These are phyloP conservation scores for Lachancea waltii DNA, from an alignment of 805 yeast species.

Conservation along the genomic window DNA sequence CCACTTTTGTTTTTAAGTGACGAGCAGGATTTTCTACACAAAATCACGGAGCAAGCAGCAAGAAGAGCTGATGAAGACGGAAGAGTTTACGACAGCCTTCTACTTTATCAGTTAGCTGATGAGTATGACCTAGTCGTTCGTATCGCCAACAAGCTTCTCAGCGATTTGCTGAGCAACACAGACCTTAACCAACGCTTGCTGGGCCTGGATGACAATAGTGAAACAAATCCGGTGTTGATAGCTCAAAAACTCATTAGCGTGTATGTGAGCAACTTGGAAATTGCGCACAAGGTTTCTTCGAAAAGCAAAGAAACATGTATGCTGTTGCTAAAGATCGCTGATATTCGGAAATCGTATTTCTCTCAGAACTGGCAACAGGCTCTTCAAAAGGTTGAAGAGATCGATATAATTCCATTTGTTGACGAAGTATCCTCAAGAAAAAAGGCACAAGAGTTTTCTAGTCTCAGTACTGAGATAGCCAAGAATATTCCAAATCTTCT, in stretches of 20 bases:
- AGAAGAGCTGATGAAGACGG: slow-evolving; percentile 87
- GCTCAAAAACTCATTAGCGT: slow-evolving; percentile 32
- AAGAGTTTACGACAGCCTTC: slow-evolving; percentile 73
- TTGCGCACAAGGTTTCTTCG: slow-evolving; percentile 47
- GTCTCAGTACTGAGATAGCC: slow-evolving; percentile 62
- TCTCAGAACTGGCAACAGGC: slow-evolving; percentile 53
- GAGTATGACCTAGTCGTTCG: slow-evolving; percentile 76
- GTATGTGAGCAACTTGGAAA: slow-evolving; percentile 50
- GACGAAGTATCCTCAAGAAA: slow-evolving; percentile 54
- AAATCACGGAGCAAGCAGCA: slow-evolving; percentile 81
- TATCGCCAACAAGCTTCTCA: slow-evolving; percentile 66
- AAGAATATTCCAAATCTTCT: slow-evolving; percentile 76
- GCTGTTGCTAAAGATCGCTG: slow-evolving; percentile 57
- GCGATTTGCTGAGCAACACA: slow-evolving; percentile 66
- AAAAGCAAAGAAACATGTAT: slow-evolving; percentile 60
- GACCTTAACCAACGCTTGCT: slow-evolving; percentile 56
- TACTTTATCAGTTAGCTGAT: slow-evolving; percentile 81
- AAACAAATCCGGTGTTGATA: slow-evolving; percentile 36
- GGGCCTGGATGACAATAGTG: slow-evolving; percentile 36
- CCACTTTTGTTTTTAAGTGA: slow-evolving; percentile 52
- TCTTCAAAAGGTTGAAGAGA: slow-evolving; percentile 46
- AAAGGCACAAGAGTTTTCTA: slow-evolving; percentile 60
- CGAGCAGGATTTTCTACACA: slow-evolving; percentile 53
- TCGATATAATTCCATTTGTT: slow-evolving; percentile 62
- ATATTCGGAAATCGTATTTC: slow-evolving; percentile 56